Conservation (phyloP, 306 rosid species). For the Erythrophleum fordii region DNA sequence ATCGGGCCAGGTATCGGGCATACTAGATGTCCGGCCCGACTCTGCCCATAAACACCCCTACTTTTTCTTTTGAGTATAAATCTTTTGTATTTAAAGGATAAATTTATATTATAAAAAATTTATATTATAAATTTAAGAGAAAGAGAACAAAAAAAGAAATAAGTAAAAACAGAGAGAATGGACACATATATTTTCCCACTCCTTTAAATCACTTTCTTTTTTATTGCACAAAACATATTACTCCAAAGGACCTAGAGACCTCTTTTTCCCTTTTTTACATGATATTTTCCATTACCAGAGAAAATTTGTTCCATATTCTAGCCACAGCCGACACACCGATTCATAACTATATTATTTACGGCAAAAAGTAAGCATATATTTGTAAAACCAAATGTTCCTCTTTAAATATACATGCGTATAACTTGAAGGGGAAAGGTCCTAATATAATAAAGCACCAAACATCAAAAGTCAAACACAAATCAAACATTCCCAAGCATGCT, state of each 20-base stretch:
- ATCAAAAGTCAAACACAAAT: not conserved
- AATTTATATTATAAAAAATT: too few species aligned
- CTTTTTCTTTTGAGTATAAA: too few species aligned
- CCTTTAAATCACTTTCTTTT: too few species aligned
- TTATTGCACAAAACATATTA: too few species aligned
- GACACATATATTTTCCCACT: too few species aligned
- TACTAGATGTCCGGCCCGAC: too few species aligned
- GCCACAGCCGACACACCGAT: not conserved
- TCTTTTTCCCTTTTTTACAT: not conserved
- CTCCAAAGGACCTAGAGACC: not conserved
- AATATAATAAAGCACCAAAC: conserved; percentile 9
- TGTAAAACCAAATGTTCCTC: not conserved
- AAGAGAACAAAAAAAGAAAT: too few species aligned
- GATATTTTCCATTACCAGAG: not conserved
- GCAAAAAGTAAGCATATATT: not conserved
- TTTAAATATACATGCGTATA: conserved; percentile 4
- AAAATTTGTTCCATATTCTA: not conserved
- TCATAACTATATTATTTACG: not conserved
- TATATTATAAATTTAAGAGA: too few species aligned
- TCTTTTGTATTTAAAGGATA: too few species aligned
- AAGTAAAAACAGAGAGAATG: too few species aligned
- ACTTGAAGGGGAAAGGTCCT: not conserved
- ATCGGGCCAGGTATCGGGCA: too few species aligned
- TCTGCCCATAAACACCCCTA: too few species aligned
- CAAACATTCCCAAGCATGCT: not conserved